Base-by-base conservation (phyloP, 768 basidiomycete species). In the Suillus brevipes region DNA sequence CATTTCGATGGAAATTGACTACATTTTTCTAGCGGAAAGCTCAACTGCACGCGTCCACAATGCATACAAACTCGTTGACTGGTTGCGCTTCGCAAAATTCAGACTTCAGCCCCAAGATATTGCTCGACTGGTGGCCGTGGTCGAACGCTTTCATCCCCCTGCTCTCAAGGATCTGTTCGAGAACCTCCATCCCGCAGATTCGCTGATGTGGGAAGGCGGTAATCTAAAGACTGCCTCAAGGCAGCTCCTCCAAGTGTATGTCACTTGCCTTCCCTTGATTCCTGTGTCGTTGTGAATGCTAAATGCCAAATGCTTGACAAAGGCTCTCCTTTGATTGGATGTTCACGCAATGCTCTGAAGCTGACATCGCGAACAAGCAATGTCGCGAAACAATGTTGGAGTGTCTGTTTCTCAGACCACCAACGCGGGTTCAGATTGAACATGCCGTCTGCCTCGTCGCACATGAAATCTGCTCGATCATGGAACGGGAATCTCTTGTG, bases 31-130 rank as follows among this genome's bases (percentile, higher is more conserved):
- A 89, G 87, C 83, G 38, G 70, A 73, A 20, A 73, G 78, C 3
- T 74, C 74, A 47, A 61, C 61, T 3, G 75, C 74, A 31, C 74
- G 82, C 50, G 77, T 74, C 57, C 66, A 70, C 1, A 68, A 77
- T 36, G 88, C 87, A 0, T 85, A 79, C 52, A 85, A 87, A 60
- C 77, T 91, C 0, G 78, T 91, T n/a, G 89, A 90, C 67, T 87
- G 84, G 83, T 64, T 89, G 38, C 85, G 89, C 43, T 74, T 90
- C 1, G 69, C 80, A 2, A 78, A 79, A 16, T 70, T 73, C 34
- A 69, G 74, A 1, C 68, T 85, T 5, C 68, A 71, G 16, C 14
- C 75, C 1, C 66, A 68, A 0, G 80, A 87, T 56, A 70, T 88
- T 23, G 70, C 66, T 25, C 81, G 82, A 7, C 70, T 89, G 2